Conservation (phyloP, 495 filamentous ascomycete genomes). For the Trichocladium antarcticum region DNA sequence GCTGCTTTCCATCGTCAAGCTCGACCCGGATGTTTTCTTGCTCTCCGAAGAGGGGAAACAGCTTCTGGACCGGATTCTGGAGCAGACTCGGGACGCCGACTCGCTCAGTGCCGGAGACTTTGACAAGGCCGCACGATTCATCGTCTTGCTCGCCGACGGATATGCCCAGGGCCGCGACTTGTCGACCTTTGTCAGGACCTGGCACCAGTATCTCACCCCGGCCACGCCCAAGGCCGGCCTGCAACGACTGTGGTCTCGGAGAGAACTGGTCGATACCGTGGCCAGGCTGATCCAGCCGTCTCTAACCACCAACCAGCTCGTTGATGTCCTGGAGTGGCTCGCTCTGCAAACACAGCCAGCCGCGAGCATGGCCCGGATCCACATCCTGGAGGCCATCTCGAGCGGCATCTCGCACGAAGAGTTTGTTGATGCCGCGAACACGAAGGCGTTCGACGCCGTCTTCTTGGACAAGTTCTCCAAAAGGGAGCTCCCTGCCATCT, state of each 20-base stretch:
- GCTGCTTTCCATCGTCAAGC: conserved; percentile 47
- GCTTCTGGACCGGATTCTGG: conserved; percentile 29
- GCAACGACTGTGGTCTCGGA: conserved; percentile 50
- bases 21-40: conserved; percentile 61
- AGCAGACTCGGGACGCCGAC: conserved; percentile 17
- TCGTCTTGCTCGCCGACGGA: conserved; percentile 49
- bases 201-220: conserved; percentile 49
- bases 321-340: conserved; percentile 35
- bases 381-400: conserved; percentile 40
- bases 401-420: conserved; percentile 36
- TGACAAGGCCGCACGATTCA: conserved; percentile 22
- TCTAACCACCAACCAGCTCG: conserved; percentile 39
- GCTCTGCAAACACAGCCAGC: conserved; percentile 16
- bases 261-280: conserved; percentile 41
- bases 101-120: conserved; percentile 6
- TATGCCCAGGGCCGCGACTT: conserved; percentile 57
- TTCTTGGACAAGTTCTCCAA: conserved; percentile 12
- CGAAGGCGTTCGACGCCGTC: conserved; percentile 17
- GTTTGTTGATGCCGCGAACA: conserved; percentile 28
- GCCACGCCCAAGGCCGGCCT: conserved; percentile 30
- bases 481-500: conserved; percentile 15
- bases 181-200: conserved; percentile 52
- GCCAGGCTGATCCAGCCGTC: conserved; percentile 32
- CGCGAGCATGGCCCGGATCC: conserved; percentile 23
- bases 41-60: conserved; percentile 23